Conservation (phyloP, 176 grass and related monocot genomes). For the Carex kokanica region DNA sequence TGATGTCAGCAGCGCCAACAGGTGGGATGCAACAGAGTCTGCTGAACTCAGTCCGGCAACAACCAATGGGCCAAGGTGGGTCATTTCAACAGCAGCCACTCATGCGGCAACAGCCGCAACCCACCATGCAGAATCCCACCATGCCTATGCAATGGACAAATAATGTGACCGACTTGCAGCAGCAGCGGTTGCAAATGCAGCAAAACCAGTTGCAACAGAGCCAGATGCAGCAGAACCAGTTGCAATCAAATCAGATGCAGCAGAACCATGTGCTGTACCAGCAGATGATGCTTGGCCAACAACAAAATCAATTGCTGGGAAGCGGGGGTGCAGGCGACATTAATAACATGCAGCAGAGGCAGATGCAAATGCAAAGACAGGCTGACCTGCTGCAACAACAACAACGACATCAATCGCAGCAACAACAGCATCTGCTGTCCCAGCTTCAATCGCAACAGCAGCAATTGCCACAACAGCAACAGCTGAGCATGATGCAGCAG, state of each 20-base stretch:
- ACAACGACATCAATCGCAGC: slow-evolving; percentile 48
- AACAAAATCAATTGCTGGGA: slow-evolving; percentile 63
- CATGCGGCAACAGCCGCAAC: slow-evolving; percentile 51
- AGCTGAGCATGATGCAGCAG: slow-evolving; percentile 28
- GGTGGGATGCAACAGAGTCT: slow-evolving; percentile 55
- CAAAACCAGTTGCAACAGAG: slow-evolving; percentile 59
- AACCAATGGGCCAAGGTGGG: slow-evolving; percentile 52
- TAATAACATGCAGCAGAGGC: slow-evolving; percentile 40
- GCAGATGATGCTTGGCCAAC: slow-evolving; percentile 50
- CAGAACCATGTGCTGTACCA: slow-evolving; percentile 59
- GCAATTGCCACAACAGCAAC: slow-evolving; percentile 59
- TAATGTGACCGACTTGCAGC: slow-evolving; percentile 70
- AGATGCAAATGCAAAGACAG: slow-evolving; percentile 57
- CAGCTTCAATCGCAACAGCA: slow-evolving; percentile 76
- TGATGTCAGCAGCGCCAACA: slow-evolving; percentile 53
- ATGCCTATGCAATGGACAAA: slow-evolving; percentile 62
- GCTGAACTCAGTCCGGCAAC: slow-evolving; percentile 64
- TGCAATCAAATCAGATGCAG: slow-evolving; percentile 34
- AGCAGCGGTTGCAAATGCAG: slow-evolving; percentile 68
- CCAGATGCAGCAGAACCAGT: slow-evolving; percentile 49
- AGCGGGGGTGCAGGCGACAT: slow-evolving; percentile 37
- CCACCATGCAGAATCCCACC: slow-evolving; percentile 54
- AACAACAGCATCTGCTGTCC: slow-evolving; percentile 53
- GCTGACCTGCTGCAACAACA: slow-evolving; percentile 32
- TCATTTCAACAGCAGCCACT: slow-evolving; percentile 50